Conservation (phyloP, 1,284 basidiomycete genomes). For the Papiliotrema fonsecae region DNA sequence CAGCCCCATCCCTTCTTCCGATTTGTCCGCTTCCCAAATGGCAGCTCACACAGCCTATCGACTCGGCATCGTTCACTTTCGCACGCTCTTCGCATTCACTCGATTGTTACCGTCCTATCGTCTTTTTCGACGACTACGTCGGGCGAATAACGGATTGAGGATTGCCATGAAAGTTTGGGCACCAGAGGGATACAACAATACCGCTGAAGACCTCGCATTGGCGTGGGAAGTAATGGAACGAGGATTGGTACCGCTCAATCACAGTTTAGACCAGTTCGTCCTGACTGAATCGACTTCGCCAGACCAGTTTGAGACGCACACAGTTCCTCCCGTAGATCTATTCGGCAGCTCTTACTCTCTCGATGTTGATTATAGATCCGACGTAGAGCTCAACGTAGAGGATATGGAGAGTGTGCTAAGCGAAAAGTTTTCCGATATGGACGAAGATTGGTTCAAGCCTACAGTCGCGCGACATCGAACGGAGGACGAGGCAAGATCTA, state of each 20-base stretch:
- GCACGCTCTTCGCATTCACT: conserved; percentile 38
- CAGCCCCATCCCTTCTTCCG: background rate
- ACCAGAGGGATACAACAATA: conserved; percentile 35
- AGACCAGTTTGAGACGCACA: conserved; percentile 21
- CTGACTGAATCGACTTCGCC: conserved; percentile 9
- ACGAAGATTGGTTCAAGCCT: conserved; percentile 48
- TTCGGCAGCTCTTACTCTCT: conserved; percentile 38
- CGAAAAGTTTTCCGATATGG: conserved; percentile 44
- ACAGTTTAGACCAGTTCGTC: conserved; percentile 28
- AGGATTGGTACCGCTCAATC: conserved; percentile 36
- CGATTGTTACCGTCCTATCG: conserved; percentile 41
- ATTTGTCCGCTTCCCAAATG: conserved; percentile 23
- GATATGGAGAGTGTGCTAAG: conserved; percentile 44
- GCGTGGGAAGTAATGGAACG: conserved; percentile 46
- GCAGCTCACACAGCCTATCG: conserved; percentile 38
- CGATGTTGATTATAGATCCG: conserved; percentile 32
- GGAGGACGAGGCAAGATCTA: conserved; percentile 15
- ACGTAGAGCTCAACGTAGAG: conserved; percentile 42
- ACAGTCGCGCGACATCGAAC: conserved; percentile 36
- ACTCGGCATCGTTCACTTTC: conserved; percentile 44
- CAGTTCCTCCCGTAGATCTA: conserved; percentile 33
- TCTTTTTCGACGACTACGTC: conserved; percentile 34
- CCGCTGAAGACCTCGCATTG: conserved; percentile 24
- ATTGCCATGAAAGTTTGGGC: conserved; percentile 47
- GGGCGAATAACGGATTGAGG: conserved; percentile 37